Percentiles rank a stretch among this genome's conserved stretches.
These are phyloP conservation scores for Epichloe baconii DNA, from an alignment of 2,329 filamentous ascomycete genomes.

Conservation along the genomic window DNA sequence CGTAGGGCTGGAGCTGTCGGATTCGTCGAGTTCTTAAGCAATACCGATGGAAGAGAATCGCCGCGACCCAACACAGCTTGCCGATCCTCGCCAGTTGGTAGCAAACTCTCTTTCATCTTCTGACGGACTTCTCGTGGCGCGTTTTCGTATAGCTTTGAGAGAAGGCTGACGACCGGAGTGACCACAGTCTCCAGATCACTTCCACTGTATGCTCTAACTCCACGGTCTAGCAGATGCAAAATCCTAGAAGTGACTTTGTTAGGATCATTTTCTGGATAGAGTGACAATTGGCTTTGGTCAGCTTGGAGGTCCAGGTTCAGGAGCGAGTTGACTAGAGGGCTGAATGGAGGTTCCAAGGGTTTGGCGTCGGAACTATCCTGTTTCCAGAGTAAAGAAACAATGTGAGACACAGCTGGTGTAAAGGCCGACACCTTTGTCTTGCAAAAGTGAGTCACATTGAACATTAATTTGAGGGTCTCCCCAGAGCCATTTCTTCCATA, in stretches of 20 bases:
- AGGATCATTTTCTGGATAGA: slow-evolving; percentile 54
- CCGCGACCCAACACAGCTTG: slow-evolving; percentile 64
- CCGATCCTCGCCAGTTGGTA: slow-evolving; percentile 69
- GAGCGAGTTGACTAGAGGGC: slow-evolving; percentile 64
- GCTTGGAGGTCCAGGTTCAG: slow-evolving; percentile 61
- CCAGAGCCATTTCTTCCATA: slow-evolving; percentile 68
- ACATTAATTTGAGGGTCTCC: slow-evolving; percentile 80
- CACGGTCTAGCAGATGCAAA: slow-evolving; percentile 54
- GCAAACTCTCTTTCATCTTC: slow-evolving; percentile 51
- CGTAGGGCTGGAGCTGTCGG: slow-evolving; percentile 59
- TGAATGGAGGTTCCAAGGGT: slow-evolving; percentile 61
- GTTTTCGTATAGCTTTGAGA: slow-evolving; percentile 57
- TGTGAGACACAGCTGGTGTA: slow-evolving; percentile 50
- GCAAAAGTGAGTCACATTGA: slow-evolving; percentile 72
- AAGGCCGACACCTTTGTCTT: slow-evolving; percentile 50
- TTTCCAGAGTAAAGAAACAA: slow-evolving; percentile 57
- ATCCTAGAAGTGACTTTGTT: slow-evolving; percentile 50
- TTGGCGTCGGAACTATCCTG: slow-evolving; percentile 42
- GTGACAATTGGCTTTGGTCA: slow-evolving; percentile 35
- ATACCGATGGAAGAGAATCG: slow-evolving; percentile 57
- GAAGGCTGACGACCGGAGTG: slow-evolving; percentile 59
- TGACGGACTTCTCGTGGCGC: slow-evolving; percentile 49
- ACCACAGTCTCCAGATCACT: slow-evolving; percentile 59
- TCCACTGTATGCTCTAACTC: slow-evolving; percentile 50
- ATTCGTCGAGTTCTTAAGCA: slow-evolving; percentile 68